Conservation (phyloP, 768 basidiomycete species). For the Mycena maculata region DNA sequence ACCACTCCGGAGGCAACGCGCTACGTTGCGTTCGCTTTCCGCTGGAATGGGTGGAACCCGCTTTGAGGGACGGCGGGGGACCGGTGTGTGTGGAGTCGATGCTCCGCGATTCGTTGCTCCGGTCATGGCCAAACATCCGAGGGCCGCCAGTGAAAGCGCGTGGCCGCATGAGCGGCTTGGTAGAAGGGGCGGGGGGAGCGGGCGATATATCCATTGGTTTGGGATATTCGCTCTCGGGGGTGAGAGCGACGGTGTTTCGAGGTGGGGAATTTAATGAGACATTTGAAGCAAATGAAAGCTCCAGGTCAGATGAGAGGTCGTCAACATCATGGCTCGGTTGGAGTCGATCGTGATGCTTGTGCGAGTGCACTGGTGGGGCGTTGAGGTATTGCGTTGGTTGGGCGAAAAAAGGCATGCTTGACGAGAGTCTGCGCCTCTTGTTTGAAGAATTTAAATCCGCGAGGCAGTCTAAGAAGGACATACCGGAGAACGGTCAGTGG, state of each 20-base stretch:
- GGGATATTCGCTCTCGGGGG: conserved; percentile 61
- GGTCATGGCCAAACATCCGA: conserved; percentile 78
- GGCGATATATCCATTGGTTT: conserved; percentile 90
- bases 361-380: conserved; percentile 58
- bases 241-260: conserved; percentile 56
- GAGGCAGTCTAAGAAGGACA: conserved; percentile 54
- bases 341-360: conserved; percentile 61
- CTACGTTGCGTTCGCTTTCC: conserved; percentile 70
- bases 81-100: conserved; percentile 57
- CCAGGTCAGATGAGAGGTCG: conserved; percentile 80
- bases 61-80: conserved; percentile 46
- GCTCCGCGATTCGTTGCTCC: conserved; percentile 75
- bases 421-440: conserved; percentile 52
- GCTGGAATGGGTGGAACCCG: conserved; percentile 53
- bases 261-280: conserved; percentile 84
- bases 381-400: conserved; percentile 55
- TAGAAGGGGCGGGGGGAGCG: conserved; percentile 63
- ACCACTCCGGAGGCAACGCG: conserved; percentile 75
- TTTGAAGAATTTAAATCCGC: conserved; percentile 53
- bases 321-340: conserved; percentile 65
- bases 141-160: conserved; percentile 74
- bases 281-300: conserved; percentile 84
- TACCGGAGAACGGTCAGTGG: conserved; percentile 39
- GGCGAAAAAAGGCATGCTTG: conserved; percentile 66
- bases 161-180: conserved; percentile 56